phyloP scores from a whole-genome alignment of 495 filamentous ascomycete genomes.

The Penicillium ucsense region DNA sequence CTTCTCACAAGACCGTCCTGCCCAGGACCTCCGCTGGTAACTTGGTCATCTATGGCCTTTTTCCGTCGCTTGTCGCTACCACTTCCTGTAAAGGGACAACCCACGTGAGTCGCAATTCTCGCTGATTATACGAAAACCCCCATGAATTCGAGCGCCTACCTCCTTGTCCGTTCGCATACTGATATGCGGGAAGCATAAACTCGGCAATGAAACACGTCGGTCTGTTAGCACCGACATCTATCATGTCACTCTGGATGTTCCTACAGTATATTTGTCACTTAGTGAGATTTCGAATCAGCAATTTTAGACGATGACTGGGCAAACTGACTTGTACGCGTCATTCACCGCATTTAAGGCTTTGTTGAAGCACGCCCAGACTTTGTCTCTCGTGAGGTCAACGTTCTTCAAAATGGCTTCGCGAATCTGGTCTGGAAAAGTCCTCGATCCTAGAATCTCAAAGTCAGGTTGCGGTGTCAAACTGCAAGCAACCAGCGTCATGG shows the following conservation, averaged over 20 bases:
- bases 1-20: background rate
- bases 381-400: too few species aligned
- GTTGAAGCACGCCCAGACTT: too few species aligned
- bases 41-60: background rate
- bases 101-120: background rate
- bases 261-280: background rate
- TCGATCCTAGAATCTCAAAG: too few species aligned
- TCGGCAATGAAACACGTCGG: slow-evolving; percentile 14
- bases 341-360: too few species aligned
- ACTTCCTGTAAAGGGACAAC: background rate
- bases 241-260: slow-evolving; percentile 4
- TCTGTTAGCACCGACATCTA: slow-evolving; percentile 1
- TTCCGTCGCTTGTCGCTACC: background rate
- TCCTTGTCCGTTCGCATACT: slow-evolving; percentile 2
- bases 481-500: too few species aligned
- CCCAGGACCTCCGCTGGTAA: background rate
- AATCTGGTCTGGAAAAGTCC: too few species aligned
- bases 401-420: too few species aligned
- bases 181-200: slow-evolving; percentile 15
- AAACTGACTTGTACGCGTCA: too few species aligned
- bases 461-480: too few species aligned
- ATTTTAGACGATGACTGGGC: too few species aligned
- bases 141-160: slow-evolving; percentile 6
- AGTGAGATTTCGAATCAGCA: too few species aligned
- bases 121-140: too few species aligned